Evolutionary conservation across 257 asterid species (phyloP).

Genomic region (Nyctanthes arbortristis): DNA sequence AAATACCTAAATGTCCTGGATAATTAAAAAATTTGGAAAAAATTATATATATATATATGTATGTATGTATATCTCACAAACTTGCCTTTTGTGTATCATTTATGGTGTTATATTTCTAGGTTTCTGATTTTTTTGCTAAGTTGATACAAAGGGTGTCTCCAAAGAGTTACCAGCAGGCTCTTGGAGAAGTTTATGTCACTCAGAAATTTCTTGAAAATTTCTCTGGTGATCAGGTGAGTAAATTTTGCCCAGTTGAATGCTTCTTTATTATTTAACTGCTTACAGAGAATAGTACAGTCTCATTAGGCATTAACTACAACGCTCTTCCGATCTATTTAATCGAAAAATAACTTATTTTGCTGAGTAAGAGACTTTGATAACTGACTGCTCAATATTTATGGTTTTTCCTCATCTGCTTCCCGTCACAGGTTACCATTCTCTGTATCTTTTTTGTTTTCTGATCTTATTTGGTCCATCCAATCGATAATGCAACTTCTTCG

Average conservation of each 20-base stretch:
- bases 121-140: slow-evolving; percentile 80
- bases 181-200: slow-evolving; percentile 82
- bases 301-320: not conserved
- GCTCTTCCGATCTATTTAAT: not conserved
- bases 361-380: not conserved
- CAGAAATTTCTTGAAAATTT: slow-evolving; percentile 88
- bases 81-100: not conserved
- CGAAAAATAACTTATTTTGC: not conserved
- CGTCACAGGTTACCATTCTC: not conserved
- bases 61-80: too few species aligned
- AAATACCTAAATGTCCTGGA: slow-evolving; percentile 17
- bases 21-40: not conserved
- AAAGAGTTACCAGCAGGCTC: slow-evolving; percentile 94
- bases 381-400: not conserved
- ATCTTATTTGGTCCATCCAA: not conserved
- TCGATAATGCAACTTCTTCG: not conserved
- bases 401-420: too few species aligned
- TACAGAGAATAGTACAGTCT: not conserved
- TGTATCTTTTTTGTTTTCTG: not conserved
- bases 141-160: slow-evolving; percentile 94
- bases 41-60: not conserved
- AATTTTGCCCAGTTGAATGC: not conserved
- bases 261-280: not conserved
- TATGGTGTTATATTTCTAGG: slow-evolving; percentile 43
- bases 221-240: slow-evolving; percentile 86